Evolutionary conservation across 73 alveolate species (phyloP).

Genomic region (Stentor coeruleus): DNA sequence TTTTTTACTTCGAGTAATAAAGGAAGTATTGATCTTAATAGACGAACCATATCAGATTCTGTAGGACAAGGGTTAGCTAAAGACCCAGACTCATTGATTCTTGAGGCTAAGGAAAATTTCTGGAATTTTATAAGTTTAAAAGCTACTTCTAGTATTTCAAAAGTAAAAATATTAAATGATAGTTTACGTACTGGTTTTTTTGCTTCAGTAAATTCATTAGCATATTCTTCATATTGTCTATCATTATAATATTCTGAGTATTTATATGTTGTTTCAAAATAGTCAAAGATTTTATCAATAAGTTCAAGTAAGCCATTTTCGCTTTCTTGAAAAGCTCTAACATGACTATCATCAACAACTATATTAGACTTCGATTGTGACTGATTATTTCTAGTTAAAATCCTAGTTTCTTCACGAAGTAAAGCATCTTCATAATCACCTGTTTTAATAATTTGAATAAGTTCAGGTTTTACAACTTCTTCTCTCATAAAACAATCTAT

Average conservation of each 20-base stretch:
- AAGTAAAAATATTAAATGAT: neutral
- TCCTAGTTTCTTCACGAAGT: neutral
- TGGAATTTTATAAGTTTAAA: neutral
- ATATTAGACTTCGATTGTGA: neutral
- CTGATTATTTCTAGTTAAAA: neutral
- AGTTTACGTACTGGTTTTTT: no score
- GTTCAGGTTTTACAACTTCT: slow-evolving; percentile 34
- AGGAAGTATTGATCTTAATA: neutral
- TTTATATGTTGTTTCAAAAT: neutral
- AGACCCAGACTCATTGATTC: neutral
- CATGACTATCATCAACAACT: no score
- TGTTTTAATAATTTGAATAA: slow-evolving; percentile 28
- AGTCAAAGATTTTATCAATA: neutral
- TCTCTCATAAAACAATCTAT: slow-evolving; percentile 39
- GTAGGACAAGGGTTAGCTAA: no score
- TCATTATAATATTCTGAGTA: neutral
- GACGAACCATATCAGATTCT: neutral
- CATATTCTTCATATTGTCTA: neutral
- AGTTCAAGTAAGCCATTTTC: neutral
- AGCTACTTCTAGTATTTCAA: neutral
- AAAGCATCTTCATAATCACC: no score
- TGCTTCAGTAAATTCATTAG: no score
- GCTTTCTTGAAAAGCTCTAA: neutral
- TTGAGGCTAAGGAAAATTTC: neutral
- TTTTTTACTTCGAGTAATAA: neutral